phyloP scores from a whole-genome alignment of 2,329 filamentous ascomycete species.

The Basipetospora sp. region DNA sequence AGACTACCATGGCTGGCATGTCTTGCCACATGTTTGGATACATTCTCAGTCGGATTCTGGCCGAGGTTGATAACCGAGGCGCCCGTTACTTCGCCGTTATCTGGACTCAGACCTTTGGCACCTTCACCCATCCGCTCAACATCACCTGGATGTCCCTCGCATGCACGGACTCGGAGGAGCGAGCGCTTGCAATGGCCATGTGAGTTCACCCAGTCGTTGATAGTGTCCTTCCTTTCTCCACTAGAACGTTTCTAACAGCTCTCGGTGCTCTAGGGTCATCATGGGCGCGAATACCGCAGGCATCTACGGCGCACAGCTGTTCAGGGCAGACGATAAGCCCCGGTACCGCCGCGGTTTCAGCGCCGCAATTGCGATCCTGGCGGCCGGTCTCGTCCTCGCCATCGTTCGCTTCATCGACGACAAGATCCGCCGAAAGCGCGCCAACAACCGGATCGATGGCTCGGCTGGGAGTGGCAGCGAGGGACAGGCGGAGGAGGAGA shows the following conservation, averaged over 20 bases:
- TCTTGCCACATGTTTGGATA: slow-evolving; percentile 28
- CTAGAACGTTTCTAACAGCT: neutral
- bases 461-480: too few species aligned
- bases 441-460: neutral
- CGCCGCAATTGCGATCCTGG: slow-evolving; percentile 13
- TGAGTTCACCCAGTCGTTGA: slow-evolving; percentile 2
- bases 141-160: slow-evolving; percentile 19
- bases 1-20: slow-evolving; percentile 31
- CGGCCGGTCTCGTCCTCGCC: slow-evolving; percentile 12
- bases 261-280: slow-evolving; percentile 13
- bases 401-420: slow-evolving; percentile 13
- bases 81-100: slow-evolving; percentile 13
- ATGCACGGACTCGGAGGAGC: slow-evolving; percentile 14
- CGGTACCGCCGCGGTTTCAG: slow-evolving; percentile 17
- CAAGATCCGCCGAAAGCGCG: slow-evolving; percentile 5
- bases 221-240: too few species aligned
- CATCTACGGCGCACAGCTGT: slow-evolving; percentile 17
- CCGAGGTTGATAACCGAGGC: slow-evolving; percentile 19
- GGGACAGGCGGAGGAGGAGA: too few species aligned
- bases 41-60: slow-evolving; percentile 38
- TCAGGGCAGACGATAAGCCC: slow-evolving; percentile 17
- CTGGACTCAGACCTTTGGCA: slow-evolving; percentile 10
- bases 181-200: slow-evolving; percentile 19
- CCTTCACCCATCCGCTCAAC: slow-evolving; percentile 13
- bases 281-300: slow-evolving; percentile 19